Percentiles rank a stretch among this genome's conserved stretches.
Evolutionary conservation across 805 yeast species (phyloP).

Genomic region (Nakazawaea wickerhamii): DNA sequence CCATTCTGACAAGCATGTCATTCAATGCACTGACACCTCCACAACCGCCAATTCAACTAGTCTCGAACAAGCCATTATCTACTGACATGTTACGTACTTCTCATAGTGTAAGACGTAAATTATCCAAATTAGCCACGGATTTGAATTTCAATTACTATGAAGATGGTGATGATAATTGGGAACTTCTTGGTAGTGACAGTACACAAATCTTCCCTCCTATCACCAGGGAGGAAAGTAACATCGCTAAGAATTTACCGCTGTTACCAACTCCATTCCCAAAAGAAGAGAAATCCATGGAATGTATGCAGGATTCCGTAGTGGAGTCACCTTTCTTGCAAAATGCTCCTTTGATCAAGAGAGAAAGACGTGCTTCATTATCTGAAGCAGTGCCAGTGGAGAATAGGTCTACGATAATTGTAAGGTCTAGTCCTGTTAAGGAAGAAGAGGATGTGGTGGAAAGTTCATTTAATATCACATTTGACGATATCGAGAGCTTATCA

Average conservation of each 20-base stretch:
- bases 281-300: too few species aligned
- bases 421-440: neutral
- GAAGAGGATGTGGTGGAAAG: neutral
- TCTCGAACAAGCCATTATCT: slow-evolving; percentile 5
- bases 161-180: slow-evolving; percentile 26
- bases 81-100: slow-evolving; percentile 5
- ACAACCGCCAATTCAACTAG: neutral
- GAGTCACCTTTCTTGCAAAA: neutral
- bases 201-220: neutral
- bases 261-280: neutral
- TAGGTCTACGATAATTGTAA: neutral
- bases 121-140: slow-evolving; percentile 7
- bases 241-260: neutral
- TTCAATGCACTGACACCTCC: neutral
- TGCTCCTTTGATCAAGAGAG: neutral
- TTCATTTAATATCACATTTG: slow-evolving; percentile 8
- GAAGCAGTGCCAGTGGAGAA: neutral
- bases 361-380: neutral
- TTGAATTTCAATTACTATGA: slow-evolving; percentile 13
- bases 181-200: slow-evolving; percentile 2
- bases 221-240: neutral
- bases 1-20: neutral
- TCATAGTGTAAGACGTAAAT: slow-evolving; percentile 9
- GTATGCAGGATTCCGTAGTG: too few species aligned
- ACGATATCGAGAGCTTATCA: neutral